Evolutionary conservation across 106 monocot genomes (phyloP).

Genomic region (Cymbidium sinense): DNA sequence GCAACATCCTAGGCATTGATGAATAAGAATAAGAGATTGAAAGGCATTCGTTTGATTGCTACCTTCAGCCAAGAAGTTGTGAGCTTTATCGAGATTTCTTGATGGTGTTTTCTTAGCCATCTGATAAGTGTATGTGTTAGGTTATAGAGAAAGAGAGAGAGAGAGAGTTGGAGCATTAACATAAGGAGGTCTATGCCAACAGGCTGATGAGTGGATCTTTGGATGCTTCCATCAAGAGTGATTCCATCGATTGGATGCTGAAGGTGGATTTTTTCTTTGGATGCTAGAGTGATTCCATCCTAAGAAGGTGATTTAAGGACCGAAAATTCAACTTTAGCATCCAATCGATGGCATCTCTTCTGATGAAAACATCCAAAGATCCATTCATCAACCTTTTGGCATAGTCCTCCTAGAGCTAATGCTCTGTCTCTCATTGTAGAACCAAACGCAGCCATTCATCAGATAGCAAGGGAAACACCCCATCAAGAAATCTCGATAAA

Average conservation of each 20-base stretch:
- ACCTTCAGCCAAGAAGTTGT: conserved; percentile 7
- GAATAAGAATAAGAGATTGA: conserved; percentile 17
- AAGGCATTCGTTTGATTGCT: conserved; percentile 6
- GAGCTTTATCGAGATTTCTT: conserved; percentile 25
- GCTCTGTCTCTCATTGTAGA: conserved; percentile 44
- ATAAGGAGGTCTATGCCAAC: conserved; percentile 47
- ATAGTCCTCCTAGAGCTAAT: conserved; percentile 64
- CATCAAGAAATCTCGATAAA: conserved; percentile 33
- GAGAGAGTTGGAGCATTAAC: conserved; percentile 56
- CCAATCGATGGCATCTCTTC: conserved; percentile 93
- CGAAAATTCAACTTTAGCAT: conserved; percentile 63
- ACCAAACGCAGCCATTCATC: conserved; percentile 60
- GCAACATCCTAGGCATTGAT: conserved; percentile 27
- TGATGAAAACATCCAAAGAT: conserved; percentile 45
- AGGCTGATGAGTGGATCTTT: conserved; percentile 46
- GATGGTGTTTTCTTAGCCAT: conserved; percentile 47
- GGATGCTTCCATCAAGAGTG: conserved; percentile 53
- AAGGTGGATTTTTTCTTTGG: conserved; percentile 70
- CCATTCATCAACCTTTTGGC: conserved; percentile 43
- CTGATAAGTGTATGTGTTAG: conserved; percentile 57
- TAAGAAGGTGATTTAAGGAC: not conserved
- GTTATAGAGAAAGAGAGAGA: too few relatives aligned
- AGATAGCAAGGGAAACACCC: conserved; percentile 45
- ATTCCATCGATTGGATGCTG: conserved; percentile 91
- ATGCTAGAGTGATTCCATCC: too few relatives aligned